Base-by-base conservation (phyloP, 108 stramenopile species). In the Cyclotella choctawhatcheeana region DNA sequence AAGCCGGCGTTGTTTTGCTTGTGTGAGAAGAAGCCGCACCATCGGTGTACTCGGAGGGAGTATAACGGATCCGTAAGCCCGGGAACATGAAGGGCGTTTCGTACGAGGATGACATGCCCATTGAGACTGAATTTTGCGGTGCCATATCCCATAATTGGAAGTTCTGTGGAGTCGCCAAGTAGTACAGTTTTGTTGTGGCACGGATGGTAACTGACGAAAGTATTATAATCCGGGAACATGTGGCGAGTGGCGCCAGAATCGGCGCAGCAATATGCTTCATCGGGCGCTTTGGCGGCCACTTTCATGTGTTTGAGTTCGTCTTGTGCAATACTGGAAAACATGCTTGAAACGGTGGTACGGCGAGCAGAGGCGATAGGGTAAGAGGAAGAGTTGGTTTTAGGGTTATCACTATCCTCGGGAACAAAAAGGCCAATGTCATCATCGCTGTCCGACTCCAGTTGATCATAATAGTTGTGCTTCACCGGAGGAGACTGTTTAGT, bases 1-100 rank as follows among this genome's bases (percentile, higher is more conserved):
- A n/a, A n/a, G n/a, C n/a, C n/a, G n/a, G n/a, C n/a, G n/a, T n/a
- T n/a, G n/a, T n/a, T n/a, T n/a, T n/a, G n/a, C n/a, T n/a, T n/a
- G n/a, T 37, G 33, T 2, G 35, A 21, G 32, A 21, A 37, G 7
- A 33, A 33, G 10, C 59, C 59, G 34, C 59, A 60, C 12, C 29
- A 12, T 33, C 27, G 29, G 13, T 34, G 59, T 2, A 22, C 14
- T 2, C 62, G 37, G 17, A 63, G 43, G 13, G 44, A 45, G 43
- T 63, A 63, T 26, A 63, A 43, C 2, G 62, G 62, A 44, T 21
- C 31, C 12, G 21, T 37, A 17, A 63, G 22, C 1, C 44, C 43
- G 12, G 62, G 62, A 10, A 44, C 62, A 21, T 63, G 62, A 22
- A 63, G 37, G 2, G 44, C 25, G 22, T 44, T 20, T 14, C 43